Conservation (phyloP, 1,284 basidiomycete genomes). For the Chiua sp. region DNA sequence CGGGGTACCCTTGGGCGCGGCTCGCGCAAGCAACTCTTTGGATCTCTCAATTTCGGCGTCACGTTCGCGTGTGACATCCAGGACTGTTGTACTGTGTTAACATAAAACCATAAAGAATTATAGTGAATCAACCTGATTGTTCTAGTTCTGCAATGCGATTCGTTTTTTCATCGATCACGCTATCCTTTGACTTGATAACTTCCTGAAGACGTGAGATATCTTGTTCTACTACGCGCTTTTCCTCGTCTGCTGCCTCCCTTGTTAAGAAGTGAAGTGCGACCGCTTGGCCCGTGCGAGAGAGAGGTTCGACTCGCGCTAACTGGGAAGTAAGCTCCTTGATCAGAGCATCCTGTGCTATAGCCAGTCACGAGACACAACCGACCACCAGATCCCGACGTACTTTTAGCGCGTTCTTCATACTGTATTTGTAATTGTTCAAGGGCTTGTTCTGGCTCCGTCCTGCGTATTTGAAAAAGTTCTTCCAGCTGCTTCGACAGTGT, state of each 20-base stretch:
- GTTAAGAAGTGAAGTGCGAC: conserved; percentile 68
- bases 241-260: conserved; percentile 72
- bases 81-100: conserved; percentile 41
- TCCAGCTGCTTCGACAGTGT: conserved; percentile 58
- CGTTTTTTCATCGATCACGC: conserved; percentile 50
- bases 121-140: conserved; percentile 46
- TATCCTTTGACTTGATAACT: conserved; percentile 49
- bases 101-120: not conserved
- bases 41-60: conserved; percentile 65
- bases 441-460: conserved; percentile 66
- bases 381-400: conserved; percentile 40
- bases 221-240: conserved; percentile 57
- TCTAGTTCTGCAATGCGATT: conserved; percentile 50
- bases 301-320: conserved; percentile 56
- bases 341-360: conserved; percentile 59
- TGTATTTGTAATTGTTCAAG: conserved; percentile 52
- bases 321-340: conserved; percentile 63
- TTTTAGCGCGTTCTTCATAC: conserved; percentile 55
- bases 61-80: conserved; percentile 57
- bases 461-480: conserved; percentile 57
- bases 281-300: conserved; percentile 53
- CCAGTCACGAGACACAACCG: conserved; percentile 9
- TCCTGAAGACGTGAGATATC: conserved; percentile 54
- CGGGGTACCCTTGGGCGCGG: conserved; percentile 36
- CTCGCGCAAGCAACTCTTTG: conserved; percentile 50